A percentile compares a stretch with the other conserved stretches of the same genome.
Evolutionary conservation across 1,139 yeast species (phyloP).

Genomic region (Suhomyces kunorum): DNA sequence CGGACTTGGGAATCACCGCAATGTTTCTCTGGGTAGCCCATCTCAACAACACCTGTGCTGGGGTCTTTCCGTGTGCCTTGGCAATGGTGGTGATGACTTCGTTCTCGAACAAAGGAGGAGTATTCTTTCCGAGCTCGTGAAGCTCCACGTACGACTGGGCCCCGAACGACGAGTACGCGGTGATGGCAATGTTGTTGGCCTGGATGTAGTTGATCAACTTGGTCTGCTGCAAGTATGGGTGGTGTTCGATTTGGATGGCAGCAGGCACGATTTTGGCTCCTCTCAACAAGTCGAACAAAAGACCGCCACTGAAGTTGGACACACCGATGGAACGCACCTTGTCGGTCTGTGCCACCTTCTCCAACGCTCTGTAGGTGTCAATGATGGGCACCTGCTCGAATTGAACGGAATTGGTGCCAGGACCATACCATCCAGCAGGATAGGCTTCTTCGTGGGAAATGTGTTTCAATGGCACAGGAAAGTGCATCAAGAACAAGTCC

Average conservation of each 20-base stretch:
- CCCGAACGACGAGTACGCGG: constrained; percentile 86
- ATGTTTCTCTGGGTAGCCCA: constrained; percentile 79
- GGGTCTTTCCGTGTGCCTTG: constrained; percentile 46
- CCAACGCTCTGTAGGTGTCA: constrained; percentile 82
- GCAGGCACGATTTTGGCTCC: constrained; percentile 75
- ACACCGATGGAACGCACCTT: constrained; percentile 75
- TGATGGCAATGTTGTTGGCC: constrained; percentile 62
- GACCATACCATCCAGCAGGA: constrained; percentile 74
- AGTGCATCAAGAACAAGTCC: constrained; percentile 76
- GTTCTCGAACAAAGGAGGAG: constrained; percentile 59
- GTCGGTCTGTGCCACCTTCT: constrained; percentile 58
- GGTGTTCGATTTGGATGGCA: constrained; percentile 87
- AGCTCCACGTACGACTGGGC: constrained; percentile 71
- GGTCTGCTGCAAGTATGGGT: constrained; percentile 84
- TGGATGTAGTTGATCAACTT: constrained; percentile 65
- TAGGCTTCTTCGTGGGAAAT: constrained; percentile 73
- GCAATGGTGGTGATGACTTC: constrained; percentile 56
- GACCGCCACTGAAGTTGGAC: constrained; percentile 74
- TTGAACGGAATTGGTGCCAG: constrained; percentile 50
- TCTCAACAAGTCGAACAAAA: constrained; percentile 72
- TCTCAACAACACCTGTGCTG: constrained; percentile 70
- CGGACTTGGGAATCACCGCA: constrained; percentile 76
- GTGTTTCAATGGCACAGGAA: constrained; percentile 74
- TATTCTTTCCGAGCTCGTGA: constrained; percentile 51
- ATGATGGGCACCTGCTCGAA: constrained; percentile 70